phyloP scores from a whole-genome alignment of 805 yeast genomes.

The Yamadazyma nakazawae region DNA sequence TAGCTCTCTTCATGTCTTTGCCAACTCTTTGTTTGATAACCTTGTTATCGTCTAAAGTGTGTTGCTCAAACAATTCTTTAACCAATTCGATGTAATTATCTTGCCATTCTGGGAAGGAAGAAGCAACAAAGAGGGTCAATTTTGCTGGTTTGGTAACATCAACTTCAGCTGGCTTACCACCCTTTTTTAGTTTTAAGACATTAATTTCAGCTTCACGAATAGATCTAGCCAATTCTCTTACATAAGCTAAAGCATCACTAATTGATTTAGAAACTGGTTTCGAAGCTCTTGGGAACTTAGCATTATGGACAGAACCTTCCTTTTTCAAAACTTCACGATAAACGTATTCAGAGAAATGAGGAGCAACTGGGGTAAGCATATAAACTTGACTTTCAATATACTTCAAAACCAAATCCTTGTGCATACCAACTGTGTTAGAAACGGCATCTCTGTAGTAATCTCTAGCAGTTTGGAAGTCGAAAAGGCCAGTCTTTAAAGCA shows the following conservation, averaged over 20 bases:
- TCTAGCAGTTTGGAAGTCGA: slow-evolving; percentile 92
- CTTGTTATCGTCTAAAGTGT: slow-evolving; percentile 61
- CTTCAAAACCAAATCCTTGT: slow-evolving; percentile 71
- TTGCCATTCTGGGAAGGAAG: slow-evolving; percentile 76
- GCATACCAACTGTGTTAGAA: slow-evolving; percentile 60
- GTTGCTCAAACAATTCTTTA: slow-evolving; percentile 66
- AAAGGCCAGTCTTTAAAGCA: slow-evolving; percentile 87
- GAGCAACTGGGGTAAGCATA: slow-evolving; percentile 87
- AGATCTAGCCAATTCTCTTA: slow-evolving; percentile 72
- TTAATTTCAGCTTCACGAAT: slow-evolving; percentile 92
- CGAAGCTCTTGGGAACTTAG: slow-evolving; percentile 76
- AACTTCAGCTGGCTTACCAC: slow-evolving; percentile 69
- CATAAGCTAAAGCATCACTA: slow-evolving; percentile 71
- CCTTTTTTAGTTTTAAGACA: slow-evolving; percentile 78
- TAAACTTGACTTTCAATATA: slow-evolving; percentile 87
- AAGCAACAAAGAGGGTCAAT: slow-evolving; percentile 69
- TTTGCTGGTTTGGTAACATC: slow-evolving; percentile 72
- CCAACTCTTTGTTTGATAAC: slow-evolving; percentile 64
- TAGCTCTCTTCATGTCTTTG: slow-evolving; percentile 93
- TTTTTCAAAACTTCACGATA: slow-evolving; percentile 79
- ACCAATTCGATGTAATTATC: slow-evolving; percentile 62
- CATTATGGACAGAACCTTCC: slow-evolving; percentile 63
- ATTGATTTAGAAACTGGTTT: slow-evolving; percentile 60
- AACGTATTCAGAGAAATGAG: slow-evolving; percentile 90
- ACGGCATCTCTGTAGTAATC: slow-evolving; percentile 91